A percentile compares a stretch with the other conserved stretches of the same genome.
These are phyloP conservation scores for Cutaneotrichosporon sp. DNA, from an alignment of 1,284 basidiomycete genomes.

Conservation along the genomic window DNA sequence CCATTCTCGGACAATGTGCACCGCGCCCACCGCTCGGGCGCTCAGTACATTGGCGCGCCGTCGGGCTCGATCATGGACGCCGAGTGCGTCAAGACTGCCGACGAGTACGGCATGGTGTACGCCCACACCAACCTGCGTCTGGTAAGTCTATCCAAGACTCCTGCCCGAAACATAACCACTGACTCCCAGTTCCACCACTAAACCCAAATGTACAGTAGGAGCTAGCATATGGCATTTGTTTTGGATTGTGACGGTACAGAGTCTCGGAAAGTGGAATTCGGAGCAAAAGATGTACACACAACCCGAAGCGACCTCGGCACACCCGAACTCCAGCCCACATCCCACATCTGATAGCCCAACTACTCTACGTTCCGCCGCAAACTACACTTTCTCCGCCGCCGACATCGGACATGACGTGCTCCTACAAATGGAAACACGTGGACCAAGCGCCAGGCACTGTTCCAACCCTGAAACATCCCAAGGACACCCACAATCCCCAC, in stretches of 20 bases:
- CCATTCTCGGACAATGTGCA: slow-evolving; percentile 99
- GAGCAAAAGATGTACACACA: too few species aligned
- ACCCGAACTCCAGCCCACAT: too few species aligned
- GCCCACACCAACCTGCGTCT: slow-evolving; percentile 69
- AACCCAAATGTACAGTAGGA: slow-evolving; percentile 5
- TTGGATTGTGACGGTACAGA: background rate
- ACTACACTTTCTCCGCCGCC: too few species aligned
- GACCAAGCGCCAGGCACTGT: too few species aligned
- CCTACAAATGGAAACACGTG: too few species aligned
- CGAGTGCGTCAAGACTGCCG: slow-evolving; percentile 89
- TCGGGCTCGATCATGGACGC: slow-evolving; percentile 96
- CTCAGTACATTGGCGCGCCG: slow-evolving; percentile 88
- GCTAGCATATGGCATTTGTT: slow-evolving; percentile 13
- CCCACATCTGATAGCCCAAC: too few species aligned
- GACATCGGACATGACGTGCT: too few species aligned
- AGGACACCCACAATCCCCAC: too few species aligned
- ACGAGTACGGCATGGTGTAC: slow-evolving; percentile 86
- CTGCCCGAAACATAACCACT: background rate
- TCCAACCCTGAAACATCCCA: too few species aligned
- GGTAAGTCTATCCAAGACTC: background rate
- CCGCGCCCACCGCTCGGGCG: slow-evolving; percentile 85
- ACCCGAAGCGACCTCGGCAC: background rate
- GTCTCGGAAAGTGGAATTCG: background rate
- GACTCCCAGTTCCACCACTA: slow-evolving; percentile 19
- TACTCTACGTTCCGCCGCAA: too few species aligned